Evolutionary conservation across 108 stramenopile species (phyloP).

Genomic region (Cyclotella cryptica): DNA sequence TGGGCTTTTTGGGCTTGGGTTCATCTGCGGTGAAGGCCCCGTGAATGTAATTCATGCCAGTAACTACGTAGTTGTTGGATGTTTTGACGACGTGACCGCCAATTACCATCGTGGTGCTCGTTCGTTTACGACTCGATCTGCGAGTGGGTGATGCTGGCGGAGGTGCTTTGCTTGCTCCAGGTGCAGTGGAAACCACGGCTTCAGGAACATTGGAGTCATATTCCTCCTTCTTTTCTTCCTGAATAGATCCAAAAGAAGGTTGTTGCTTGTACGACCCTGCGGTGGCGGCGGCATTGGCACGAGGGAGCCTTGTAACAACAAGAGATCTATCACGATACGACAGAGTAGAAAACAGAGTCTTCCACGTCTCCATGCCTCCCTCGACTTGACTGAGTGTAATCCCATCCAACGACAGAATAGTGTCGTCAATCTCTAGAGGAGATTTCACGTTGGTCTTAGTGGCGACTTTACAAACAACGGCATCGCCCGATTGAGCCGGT

Average conservation of each 20-base stretch:
- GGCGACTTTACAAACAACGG: neutral
- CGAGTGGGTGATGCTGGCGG: constrained; percentile 22
- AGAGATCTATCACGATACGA: neutral
- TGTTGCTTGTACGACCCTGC: constrained; percentile 9
- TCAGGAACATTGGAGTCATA: neutral
- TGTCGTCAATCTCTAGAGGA: constrained; percentile 3
- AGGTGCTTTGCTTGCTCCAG: neutral
- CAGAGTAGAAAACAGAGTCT: neutral
- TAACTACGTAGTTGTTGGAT: constrained; percentile 63
- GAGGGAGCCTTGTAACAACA: neutral
- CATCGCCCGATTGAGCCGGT: neutral
- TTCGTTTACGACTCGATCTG: constrained; percentile 54
- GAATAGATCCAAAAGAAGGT: constrained; percentile 10
- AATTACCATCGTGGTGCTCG: constrained; percentile 56
- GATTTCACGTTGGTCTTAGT: constrained; percentile 3
- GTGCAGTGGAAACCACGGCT: neutral
- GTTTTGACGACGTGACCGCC: constrained; percentile 64
- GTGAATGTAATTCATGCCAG: constrained; percentile 47
- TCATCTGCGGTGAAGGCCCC: constrained; percentile 41
- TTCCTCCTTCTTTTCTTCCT: constrained; percentile 15
- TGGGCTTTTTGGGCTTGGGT: constrained; percentile 31
- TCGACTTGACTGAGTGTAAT: constrained; percentile 1
- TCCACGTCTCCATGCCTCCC: constrained; percentile 14
- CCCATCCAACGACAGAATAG: constrained; percentile 5
- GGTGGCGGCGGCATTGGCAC: neutral